Base-by-base conservation (phyloP, 208 protist species). In the Leishmania gerbilli region DNA sequence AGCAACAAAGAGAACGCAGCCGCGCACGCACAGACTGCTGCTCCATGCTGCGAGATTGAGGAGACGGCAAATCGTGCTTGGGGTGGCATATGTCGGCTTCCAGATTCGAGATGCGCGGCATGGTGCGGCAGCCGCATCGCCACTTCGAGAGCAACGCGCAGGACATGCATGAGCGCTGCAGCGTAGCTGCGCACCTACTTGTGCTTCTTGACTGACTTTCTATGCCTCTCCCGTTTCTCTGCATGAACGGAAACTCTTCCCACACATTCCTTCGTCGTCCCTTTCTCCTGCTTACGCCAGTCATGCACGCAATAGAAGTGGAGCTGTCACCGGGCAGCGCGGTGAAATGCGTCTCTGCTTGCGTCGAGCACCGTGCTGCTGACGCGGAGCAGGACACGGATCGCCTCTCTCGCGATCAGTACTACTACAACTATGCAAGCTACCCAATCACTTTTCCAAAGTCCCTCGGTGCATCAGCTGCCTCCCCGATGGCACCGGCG, bases 271-370 rank as follows among this genome's bases (percentile, higher is more conserved):
- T 45, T 64, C 55, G 17, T 60, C 31, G 11, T 31, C 24, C 49
- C 42, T 21, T 47, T 71, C 40, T 24, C 65, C 6, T 40, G 65
- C 11, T 49, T 24, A 71, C n/a, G 65, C 19, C 37, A 45, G 37
- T 27, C 31, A 85, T 85, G 82, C 3, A 71, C 40, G 64, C 77
- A 1, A 79, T 85, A 37, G 71, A 81, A n/a, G 77, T 85, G 47
- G 82, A 85, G 77, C 51, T 85, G 45, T 85, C 82, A 3, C 82
- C 82, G 3, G 77, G 72, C 9, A 76, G 58, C 37, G 77, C 51
- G 40, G 51, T 68, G 55, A 81, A 75, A 74, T 42, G 58, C 24
- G 3, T 27, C 21, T 51, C 76, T 3, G 58, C 68, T 24, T 31
- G 13, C 53, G 27, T 27, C 13, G 72, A 62, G 24, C 51, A 76